A percentile compares a stretch with the other conserved stretches of the same genome.
Conservation (phyloP, 805 yeast species). For the Ogataea degrootiae region DNA sequence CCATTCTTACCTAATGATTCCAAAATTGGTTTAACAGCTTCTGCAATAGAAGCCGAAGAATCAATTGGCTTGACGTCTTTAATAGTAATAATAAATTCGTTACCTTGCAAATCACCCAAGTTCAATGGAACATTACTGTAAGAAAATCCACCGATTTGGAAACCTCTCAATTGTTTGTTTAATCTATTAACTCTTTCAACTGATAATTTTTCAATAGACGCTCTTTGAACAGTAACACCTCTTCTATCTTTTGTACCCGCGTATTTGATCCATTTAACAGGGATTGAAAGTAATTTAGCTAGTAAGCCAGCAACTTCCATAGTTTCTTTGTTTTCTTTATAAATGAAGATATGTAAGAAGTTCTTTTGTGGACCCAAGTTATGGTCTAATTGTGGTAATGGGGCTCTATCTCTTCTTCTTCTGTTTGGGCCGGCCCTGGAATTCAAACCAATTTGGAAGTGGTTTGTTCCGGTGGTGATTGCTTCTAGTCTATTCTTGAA, state of each 20-base stretch:
- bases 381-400: constrained; percentile 44
- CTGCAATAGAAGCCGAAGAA: constrained; percentile 34
- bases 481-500: constrained; percentile 77
- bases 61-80: constrained; percentile 55
- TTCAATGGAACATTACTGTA: constrained; percentile 59
- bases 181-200: constrained; percentile 72
- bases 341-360: constrained; percentile 71
- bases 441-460: constrained; percentile 57
- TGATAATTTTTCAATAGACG: constrained; percentile 62
- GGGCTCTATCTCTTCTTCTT: constrained; percentile 30
- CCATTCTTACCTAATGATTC: constrained; percentile 61
- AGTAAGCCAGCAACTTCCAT: constrained; percentile 87
- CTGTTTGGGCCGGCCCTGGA: constrained; percentile 37
- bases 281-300: constrained; percentile 67
- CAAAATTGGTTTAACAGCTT: constrained; percentile 48
- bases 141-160: constrained; percentile 71
- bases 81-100: constrained; percentile 81
- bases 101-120: constrained; percentile 84
- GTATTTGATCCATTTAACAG: constrained; percentile 65
- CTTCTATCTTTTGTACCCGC: constrained; percentile 98
- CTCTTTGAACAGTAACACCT: constrained; percentile 87
- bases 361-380: constrained; percentile 70
- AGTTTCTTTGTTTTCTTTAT: constrained; percentile 94
- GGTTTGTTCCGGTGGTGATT: constrained; percentile 63
- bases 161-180: constrained; percentile 72